Conservation (phyloP, 2,329 filamentous ascomycete species). For the Alternaria sp. region DNA sequence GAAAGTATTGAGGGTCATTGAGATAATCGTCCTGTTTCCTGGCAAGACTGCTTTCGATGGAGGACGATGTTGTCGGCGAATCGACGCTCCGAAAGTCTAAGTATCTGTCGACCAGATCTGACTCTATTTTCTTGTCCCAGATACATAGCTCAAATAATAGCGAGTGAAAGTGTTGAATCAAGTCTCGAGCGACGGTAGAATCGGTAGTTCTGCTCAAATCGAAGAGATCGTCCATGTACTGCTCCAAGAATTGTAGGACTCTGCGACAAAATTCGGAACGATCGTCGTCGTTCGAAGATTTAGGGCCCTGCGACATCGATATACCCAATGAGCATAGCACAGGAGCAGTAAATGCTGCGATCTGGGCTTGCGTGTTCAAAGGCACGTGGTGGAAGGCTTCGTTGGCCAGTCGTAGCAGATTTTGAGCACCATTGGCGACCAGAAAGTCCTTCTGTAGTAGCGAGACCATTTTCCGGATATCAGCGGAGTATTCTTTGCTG, state of each 20-base stretch:
- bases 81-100: conserved; percentile 35
- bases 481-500: conserved; percentile 37
- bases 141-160: conserved; percentile 39
- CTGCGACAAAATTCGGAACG: conserved; percentile 32
- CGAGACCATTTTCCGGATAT: conserved; percentile 29
- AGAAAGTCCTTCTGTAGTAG: conserved; percentile 39
- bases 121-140: conserved; percentile 37
- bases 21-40: conserved; percentile 26
- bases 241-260: conserved; percentile 37
- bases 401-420: conserved; percentile 36
- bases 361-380: conserved; percentile 20
- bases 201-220: conserved; percentile 40
- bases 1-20: conserved; percentile 46
- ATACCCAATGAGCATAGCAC: conserved; percentile 37
- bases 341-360: conserved; percentile 30
- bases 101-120: conserved; percentile 35
- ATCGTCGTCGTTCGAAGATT: conserved; percentile 19
- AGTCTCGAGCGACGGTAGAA: conserved; percentile 35
- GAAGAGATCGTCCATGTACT: conserved; percentile 41
- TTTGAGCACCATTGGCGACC: conserved; percentile 32
- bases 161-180: conserved; percentile 31
- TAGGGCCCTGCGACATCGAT: conserved; percentile 25
- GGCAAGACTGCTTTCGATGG: conserved; percentile 9
- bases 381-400: conserved; percentile 33
- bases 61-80: conserved; percentile 31